phyloP scores from a whole-genome alignment of 2,329 filamentous ascomycete genomes.

The Chalaropsis ovoidea region DNA sequence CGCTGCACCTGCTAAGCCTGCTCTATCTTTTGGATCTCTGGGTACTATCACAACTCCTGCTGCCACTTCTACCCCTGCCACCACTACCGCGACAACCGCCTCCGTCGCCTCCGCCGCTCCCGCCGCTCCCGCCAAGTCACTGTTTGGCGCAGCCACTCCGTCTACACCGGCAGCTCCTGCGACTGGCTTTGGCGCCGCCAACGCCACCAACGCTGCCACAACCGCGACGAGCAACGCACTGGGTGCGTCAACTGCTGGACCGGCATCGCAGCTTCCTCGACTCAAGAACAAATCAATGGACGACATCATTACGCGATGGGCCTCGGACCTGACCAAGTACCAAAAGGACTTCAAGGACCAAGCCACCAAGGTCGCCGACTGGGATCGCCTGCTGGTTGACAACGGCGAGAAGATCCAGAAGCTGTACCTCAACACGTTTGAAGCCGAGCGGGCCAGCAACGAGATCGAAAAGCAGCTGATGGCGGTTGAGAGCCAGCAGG shows the following conservation, averaged over 20 bases:
- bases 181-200: slow-evolving; percentile 26
- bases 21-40: slow-evolving; percentile 36
- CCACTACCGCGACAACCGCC: slow-evolving; percentile 14
- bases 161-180: slow-evolving; percentile 19
- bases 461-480: slow-evolving; percentile 89
- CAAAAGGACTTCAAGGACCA: slow-evolving; percentile 94
- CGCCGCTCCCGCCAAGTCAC: slow-evolving; percentile 14
- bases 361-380: slow-evolving; percentile 73
- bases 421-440: slow-evolving; percentile 81
- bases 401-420: slow-evolving; percentile 94
- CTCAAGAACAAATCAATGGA: slow-evolving; percentile 99
- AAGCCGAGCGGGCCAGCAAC: slow-evolving; percentile 82
- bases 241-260: slow-evolving; percentile 67
- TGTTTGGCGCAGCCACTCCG: slow-evolving; percentile 25
- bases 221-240: slow-evolving; percentile 38
- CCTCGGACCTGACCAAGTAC: slow-evolving; percentile 86
- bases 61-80: slow-evolving; percentile 22
- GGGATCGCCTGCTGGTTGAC: slow-evolving; percentile 86
- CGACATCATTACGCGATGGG: slow-evolving; percentile 95
- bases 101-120: slow-evolving; percentile 8
- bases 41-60: slow-evolving; percentile 33
- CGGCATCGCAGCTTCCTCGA: slow-evolving; percentile 73
- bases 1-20: slow-evolving; percentile 15
- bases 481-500: slow-evolving; percentile 83
- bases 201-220: slow-evolving; percentile 27